Conservation (phyloP, 345 rosid genomes). For the Triadica sebifera region DNA sequence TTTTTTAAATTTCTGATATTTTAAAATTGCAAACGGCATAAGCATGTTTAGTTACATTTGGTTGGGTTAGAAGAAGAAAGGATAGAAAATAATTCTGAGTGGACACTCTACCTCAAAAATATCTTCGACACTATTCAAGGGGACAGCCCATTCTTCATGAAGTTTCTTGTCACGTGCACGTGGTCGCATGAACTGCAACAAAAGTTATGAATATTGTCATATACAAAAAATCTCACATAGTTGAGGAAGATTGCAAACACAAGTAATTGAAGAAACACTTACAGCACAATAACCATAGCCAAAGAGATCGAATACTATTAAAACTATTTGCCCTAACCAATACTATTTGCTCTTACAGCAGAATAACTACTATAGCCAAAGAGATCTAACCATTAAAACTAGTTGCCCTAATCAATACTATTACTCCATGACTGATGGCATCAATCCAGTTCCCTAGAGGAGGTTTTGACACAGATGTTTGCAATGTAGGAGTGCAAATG, state of each 20-base stretch:
- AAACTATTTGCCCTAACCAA: background rate
- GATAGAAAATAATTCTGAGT: background rate
- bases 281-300: background rate
- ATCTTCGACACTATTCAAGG: conserved; percentile 68
- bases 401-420: background rate
- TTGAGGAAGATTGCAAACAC: background rate
- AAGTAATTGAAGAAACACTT: background rate
- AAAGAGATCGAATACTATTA: background rate
- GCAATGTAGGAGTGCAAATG: background rate
- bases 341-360: no score
- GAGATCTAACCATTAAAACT: no score
- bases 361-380: no score
- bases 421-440: background rate
- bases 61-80: conserved; percentile 3
- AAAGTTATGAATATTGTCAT: conserved; percentile 15
- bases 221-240: background rate
- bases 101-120: conserved; percentile 59
- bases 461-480: background rate
- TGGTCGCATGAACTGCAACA: conserved; percentile 67
- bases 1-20: conserved; percentile 72
- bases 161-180: conserved; percentile 89
- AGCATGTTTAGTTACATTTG: conserved; percentile 12
- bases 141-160: conserved; percentile 78
- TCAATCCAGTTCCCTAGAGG: background rate
- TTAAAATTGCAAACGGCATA: conserved; percentile 18